phyloP scores from a whole-genome alignment of 345 rosid species.

The Citrus maxima region DNA sequence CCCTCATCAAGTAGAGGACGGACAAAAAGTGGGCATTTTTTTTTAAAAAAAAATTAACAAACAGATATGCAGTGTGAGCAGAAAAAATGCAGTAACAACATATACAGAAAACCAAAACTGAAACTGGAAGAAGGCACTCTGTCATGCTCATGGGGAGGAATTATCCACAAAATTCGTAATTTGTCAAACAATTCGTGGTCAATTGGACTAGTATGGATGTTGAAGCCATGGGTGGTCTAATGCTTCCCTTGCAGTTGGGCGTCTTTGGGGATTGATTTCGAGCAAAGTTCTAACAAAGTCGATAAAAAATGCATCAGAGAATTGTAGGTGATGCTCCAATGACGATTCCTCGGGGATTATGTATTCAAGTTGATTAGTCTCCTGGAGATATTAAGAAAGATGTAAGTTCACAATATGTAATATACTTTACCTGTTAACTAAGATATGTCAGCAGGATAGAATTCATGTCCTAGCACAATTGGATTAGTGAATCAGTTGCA shows the following conservation, averaged over 20 bases:
- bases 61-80: not conserved
- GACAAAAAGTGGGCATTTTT: not conserved
- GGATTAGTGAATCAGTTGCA: not conserved
- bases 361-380: slow-evolving; percentile 70
- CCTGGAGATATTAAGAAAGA: slow-evolving; percentile 36
- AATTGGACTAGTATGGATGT: slow-evolving; percentile 20
- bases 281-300: slow-evolving; percentile 71
- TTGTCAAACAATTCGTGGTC: not conserved
- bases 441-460: not conserved
- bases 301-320: slow-evolving; percentile 48
- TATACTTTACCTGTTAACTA: not conserved
- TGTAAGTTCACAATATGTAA: not conserved
- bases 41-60: slow-evolving; percentile 6
- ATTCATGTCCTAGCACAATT: not conserved
- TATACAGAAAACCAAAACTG: slow-evolving; percentile 33
- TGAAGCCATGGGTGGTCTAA: slow-evolving; percentile 89
- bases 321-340: slow-evolving; percentile 59
- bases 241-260: slow-evolving; percentile 83
- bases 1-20: slow-evolving; percentile 5
- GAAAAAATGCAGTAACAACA: slow-evolving; percentile 4
- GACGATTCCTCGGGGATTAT: slow-evolving; percentile 65
- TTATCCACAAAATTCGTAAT: not conserved
- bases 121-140: not conserved
- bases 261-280: slow-evolving; percentile 68
- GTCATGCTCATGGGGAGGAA: not conserved